Conservation (phyloP, 257 asterid genomes). For the Gentiana straminea region DNA sequence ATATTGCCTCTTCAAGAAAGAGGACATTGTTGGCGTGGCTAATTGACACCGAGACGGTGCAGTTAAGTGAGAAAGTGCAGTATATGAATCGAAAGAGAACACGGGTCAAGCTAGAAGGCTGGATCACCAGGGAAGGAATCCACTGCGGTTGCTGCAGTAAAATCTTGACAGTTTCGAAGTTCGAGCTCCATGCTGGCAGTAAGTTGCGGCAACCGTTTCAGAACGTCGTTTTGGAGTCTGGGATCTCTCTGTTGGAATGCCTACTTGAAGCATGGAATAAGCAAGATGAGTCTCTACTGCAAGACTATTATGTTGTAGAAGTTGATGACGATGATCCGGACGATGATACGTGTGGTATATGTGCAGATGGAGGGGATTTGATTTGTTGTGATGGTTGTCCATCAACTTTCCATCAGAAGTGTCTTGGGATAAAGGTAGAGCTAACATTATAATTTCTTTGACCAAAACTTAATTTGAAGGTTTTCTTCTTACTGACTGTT, state of each 20-base stretch:
- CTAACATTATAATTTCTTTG: background rate
- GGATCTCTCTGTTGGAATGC: constrained; percentile 78
- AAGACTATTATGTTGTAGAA: constrained; percentile 45
- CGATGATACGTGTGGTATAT: constrained; percentile 84
- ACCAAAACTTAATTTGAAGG: background rate
- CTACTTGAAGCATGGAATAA: constrained; percentile 85
- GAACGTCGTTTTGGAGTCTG: constrained; percentile 73
- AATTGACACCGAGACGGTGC: constrained; percentile 62
- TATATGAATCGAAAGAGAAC: constrained; percentile 80
- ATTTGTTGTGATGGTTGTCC: constrained; percentile 98
- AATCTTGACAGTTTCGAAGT: constrained; percentile 81
- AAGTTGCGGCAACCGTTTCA: constrained; percentile 82
- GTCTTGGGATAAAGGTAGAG: constrained; percentile 70
- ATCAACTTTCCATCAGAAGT: constrained; percentile 86
- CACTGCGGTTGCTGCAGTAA: constrained; percentile 99
- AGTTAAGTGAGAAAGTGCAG: constrained; percentile 72
- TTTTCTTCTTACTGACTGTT: background rate
- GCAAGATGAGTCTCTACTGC: constrained; percentile 52
- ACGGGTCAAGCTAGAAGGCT: constrained; percentile 79
- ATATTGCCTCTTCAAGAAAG: constrained; percentile 73
- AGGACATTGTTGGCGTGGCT: constrained; percentile 87
- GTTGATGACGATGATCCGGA: constrained; percentile 83
- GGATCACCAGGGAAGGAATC: constrained; percentile 91
- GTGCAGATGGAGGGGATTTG: constrained; percentile 98
- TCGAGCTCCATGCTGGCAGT: constrained; percentile 98